Percentiles rank a stretch among this genome's conserved stretches.
Conservation (phyloP, 2,329 filamentous ascomycete species). For the Cladophialophora immunda region DNA sequence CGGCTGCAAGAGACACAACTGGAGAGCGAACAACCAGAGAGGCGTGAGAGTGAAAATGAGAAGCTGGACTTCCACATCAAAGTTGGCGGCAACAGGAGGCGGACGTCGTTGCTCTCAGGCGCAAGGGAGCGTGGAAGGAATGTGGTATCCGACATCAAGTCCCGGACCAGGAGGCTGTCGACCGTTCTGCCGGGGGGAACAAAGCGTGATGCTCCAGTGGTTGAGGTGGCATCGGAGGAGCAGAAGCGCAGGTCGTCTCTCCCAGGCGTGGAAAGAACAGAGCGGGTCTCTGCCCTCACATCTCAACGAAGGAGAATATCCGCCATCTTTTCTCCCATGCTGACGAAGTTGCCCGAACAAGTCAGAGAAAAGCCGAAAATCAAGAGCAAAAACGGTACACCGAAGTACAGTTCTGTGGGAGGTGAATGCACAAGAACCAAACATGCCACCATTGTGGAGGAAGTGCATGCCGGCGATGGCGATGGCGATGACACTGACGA, state of each 20-base stretch:
- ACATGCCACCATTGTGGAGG: background rate
- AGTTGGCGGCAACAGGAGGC: slow-evolving; percentile 8
- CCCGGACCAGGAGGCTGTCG: slow-evolving; percentile 4
- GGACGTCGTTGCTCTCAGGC: background rate
- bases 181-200: background rate
- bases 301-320: slow-evolving; percentile 6
- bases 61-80: slow-evolving; percentile 53
- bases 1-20: slow-evolving; percentile 8
- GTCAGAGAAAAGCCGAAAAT: slow-evolving; percentile 2
- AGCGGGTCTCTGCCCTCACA: background rate
- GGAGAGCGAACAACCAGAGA: background rate
- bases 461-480: slow-evolving; percentile 5
- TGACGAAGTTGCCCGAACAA: slow-evolving; percentile 6
- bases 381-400: background rate
- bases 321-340: slow-evolving; percentile 5
- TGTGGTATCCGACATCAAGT: background rate
- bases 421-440: background rate
- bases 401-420: background rate
- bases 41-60: background rate
- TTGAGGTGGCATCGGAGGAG: background rate
- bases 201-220: background rate
- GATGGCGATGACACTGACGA: slow-evolving; percentile 10
- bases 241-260: background rate
- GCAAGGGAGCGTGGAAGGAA: slow-evolving; percentile 16
- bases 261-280: background rate